Evolutionary conservation across 768 basidiomycete species (phyloP), one percentile per base, ranked within the genome.

Genomic region (Austroboletus eburneus): DNA sequence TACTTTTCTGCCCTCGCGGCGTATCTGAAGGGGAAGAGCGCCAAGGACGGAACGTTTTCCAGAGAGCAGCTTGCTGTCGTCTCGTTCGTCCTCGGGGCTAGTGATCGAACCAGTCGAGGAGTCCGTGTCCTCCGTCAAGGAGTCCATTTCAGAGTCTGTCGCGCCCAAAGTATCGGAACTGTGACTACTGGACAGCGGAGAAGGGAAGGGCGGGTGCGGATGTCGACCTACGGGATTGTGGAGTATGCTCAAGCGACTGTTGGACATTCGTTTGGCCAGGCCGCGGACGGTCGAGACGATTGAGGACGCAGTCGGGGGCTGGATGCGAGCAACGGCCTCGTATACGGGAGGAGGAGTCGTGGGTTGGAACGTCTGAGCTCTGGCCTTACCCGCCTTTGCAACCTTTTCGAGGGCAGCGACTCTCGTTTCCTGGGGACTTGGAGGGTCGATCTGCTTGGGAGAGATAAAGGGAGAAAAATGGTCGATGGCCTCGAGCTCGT

Each of bases 401-500:
- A 84, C 79, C 53, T 65, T 72, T 53, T 71, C 77, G 29, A 84
- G 71, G 16, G 81, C 80, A 18, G 75, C 70, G 13, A 74, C 67
- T 34, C 81, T 72, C 29, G 72, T 70, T 56, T 69, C 79, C 9
- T 63, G 69, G 16, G 67, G 64, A 24, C 61, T 66, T 49, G 53
- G 16, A 2, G 57, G 54, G 10, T 41, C 25, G 0, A 25, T n/a
- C 27, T 41, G 57, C 42, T 35, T 57, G 51, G 49, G 42, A 16
- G 57, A 49, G 72, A 88, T 74, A 67, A 88, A 84, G 3, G 87
- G 83, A 10, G 74, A 77, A 69, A 96, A 93, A 10, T 75, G 72
- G 23, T 61, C 61, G 57, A 85, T 77, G 9, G 86, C 84, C 58
- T 96, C 92, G 22, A 71, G 68, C 69, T 99, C 95, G 56, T 81